Evolutionary conservation across 176 grass and related monocot genomes (phyloP), one percentile per base, ranked within the genome.

Genomic region (Paspalum vaginatum): DNA sequence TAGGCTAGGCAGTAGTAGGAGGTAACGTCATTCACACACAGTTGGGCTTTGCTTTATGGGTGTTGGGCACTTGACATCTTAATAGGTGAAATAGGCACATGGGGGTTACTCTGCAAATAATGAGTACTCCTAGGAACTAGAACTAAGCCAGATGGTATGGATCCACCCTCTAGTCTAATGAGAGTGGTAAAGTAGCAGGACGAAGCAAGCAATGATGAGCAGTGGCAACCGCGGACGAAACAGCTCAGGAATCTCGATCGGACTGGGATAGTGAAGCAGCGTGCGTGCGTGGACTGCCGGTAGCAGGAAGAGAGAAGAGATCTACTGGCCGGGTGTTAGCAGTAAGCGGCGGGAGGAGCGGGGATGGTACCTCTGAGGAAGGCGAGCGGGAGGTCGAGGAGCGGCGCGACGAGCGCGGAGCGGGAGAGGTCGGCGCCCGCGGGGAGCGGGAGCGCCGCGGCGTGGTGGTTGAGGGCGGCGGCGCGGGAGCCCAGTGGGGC

Each of bases 391-490:
- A 99, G 84, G 4, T 99, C 90, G 53, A 91, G 90, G 3, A 99
- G 56, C 49, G 96, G 95, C 39, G 87, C 76, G 78, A 98, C 77
- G 76, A 98, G 81, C 11, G 86, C 95, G 65, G 92, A 92, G 62
- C 91, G 86, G 52, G 96, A 99, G 79, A 95, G 92, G 90, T 99
- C 96, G 1, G 93, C 85, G 21, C 61, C 88, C 0, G 90, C 60
- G 48, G 91, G 81, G 72, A 95, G 75, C 50, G 92, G 90, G 61
- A 89, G 48, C 0, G 81, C 83, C 14, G 81, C 86, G 38, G 96
- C 92, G 65, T 95, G 92, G 82, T 99, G 84, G 79, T 93, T 93
- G 78, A 93, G 81, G 3, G 54, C 54, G 6, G 88, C 90, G 68
- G 88, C 56, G 82, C 92, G 96, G 9, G 96, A 95, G 65, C 90